These are phyloP conservation scores for Nemania bipapillata DNA, from an alignment of 2,329 filamentous ascomycete species.

Conservation along the genomic window DNA sequence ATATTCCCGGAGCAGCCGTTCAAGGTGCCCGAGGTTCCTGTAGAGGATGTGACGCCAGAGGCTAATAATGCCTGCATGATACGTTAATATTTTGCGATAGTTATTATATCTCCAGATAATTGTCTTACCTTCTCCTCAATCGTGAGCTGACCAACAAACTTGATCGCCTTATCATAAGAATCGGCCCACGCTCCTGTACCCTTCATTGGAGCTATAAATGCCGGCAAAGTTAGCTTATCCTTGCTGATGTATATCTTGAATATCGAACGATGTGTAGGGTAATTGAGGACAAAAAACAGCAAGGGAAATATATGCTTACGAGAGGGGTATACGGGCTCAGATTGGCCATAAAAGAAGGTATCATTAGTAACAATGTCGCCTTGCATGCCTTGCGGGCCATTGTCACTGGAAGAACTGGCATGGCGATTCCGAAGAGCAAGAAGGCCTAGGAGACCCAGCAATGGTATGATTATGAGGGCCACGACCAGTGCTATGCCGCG, in stretches of 20 bases:
- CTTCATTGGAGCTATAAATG: slow-evolving; percentile 59
- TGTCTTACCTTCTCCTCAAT: slow-evolving; percentile 74
- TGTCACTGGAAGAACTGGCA: slow-evolving; percentile 11
- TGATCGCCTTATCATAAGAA: slow-evolving; percentile 73
- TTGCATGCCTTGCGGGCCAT: slow-evolving; percentile 11
- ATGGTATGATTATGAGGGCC: slow-evolving; percentile 48
- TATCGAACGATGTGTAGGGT: not conserved
- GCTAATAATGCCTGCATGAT: slow-evolving; percentile 71
- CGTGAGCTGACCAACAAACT: slow-evolving; percentile 77
- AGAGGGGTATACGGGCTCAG: slow-evolving; percentile 63
- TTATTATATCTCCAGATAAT: not conserved
- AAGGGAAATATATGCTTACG: slow-evolving; percentile 53
- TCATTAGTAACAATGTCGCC: slow-evolving; percentile 55
- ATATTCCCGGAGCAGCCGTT: slow-evolving; percentile 62
- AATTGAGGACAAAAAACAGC: not conserved
- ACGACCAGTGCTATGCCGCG: slow-evolving; percentile 43
- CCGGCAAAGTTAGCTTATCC: slow-evolving; percentile 18
- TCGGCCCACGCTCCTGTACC: slow-evolving; percentile 74
- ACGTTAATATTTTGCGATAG: slow-evolving; percentile 13
- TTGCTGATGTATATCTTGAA: not conserved
- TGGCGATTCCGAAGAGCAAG: slow-evolving; percentile 47
- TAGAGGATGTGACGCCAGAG: slow-evolving; percentile 71
- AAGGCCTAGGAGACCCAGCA: slow-evolving; percentile 49
- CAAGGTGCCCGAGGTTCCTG: slow-evolving; percentile 47
- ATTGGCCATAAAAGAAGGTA: slow-evolving; percentile 61